Evolutionary conservation across 2,329 filamentous ascomycete genomes (phyloP).

Genomic region (Beauveria brongniartii): DNA sequence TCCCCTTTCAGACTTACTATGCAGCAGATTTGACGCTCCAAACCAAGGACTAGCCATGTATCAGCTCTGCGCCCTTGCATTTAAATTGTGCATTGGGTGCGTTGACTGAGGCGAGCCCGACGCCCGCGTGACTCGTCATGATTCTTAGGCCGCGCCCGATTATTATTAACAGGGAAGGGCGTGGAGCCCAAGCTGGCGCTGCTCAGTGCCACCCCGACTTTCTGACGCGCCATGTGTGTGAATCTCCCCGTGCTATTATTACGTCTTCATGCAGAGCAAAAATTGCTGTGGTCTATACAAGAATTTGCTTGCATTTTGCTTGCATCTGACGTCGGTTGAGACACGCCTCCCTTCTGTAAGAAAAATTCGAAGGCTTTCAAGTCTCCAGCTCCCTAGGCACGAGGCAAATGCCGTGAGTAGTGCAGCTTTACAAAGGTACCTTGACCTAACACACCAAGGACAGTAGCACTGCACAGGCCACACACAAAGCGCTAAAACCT

Average conservation of each 20-base stretch:
- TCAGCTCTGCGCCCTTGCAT: background rate
- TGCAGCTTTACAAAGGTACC: background rate
- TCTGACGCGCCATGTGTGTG: background rate
- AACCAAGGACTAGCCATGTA: background rate
- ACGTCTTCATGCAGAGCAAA: background rate
- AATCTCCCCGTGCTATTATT: background rate
- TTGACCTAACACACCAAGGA: background rate
- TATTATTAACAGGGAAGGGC: slow-evolving; percentile 1
- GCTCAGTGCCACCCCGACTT: background rate
- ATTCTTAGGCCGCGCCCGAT: background rate
- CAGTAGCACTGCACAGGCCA: slow-evolving; percentile 12
- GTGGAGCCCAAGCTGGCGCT: slow-evolving; percentile 3
- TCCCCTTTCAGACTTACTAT: background rate
- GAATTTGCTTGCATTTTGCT: background rate
- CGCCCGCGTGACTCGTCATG: slow-evolving; percentile 6
- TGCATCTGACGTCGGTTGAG: background rate
- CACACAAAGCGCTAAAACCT: slow-evolving; percentile 12
- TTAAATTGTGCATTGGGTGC: background rate
- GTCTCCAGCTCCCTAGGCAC: background rate
- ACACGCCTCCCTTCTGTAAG: background rate
- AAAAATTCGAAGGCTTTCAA: too few relatives aligned
- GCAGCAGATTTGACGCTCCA: background rate
- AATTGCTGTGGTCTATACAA: background rate
- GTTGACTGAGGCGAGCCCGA: background rate
- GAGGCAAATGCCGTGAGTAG: background rate